A percentile compares a stretch with the other conserved stretches of the same genome.
phyloP scores from a whole-genome alignment of 2,329 filamentous ascomycete genomes.

The Aspergillus persii region DNA sequence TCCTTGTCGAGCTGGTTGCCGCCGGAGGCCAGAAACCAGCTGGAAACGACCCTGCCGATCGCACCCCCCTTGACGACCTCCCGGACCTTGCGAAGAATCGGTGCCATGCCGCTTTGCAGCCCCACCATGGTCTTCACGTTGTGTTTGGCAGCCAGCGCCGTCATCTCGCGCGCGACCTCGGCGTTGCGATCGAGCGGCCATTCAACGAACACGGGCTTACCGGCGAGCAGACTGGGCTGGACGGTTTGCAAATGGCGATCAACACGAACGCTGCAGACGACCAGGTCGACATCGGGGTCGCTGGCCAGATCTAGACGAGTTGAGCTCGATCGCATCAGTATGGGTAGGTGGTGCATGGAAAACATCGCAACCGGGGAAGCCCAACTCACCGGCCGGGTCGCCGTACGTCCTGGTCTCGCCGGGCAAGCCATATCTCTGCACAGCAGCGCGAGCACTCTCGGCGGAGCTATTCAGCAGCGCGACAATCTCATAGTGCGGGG shows the following conservation, averaged over 20 bases:
- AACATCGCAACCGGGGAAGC: not conserved
- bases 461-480: slow-evolving; percentile 12
- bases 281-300: slow-evolving; percentile 53
- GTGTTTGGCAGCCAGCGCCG: slow-evolving; percentile 31
- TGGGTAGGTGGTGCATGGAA: no score
- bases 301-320: slow-evolving; percentile 40
- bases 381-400: slow-evolving; percentile 37
- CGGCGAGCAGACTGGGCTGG: slow-evolving; percentile 50
- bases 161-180: slow-evolving; percentile 44
- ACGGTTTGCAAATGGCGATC: slow-evolving; percentile 51
- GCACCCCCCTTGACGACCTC: slow-evolving; percentile 45
- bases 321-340: not conserved
- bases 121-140: slow-evolving; percentile 48
- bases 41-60: slow-evolving; percentile 55
- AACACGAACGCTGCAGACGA: slow-evolving; percentile 52
- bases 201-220: slow-evolving; percentile 56
- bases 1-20: slow-evolving; percentile 4
- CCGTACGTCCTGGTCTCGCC: slow-evolving; percentile 50
- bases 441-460: slow-evolving; percentile 9
- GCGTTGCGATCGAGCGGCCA: slow-evolving; percentile 56
- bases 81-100: slow-evolving; percentile 45
- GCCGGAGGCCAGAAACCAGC: slow-evolving; percentile 43
- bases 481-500: slow-evolving; percentile 8
- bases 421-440: slow-evolving; percentile 41
- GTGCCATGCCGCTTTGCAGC: slow-evolving; percentile 51